Evolutionary conservation across 177 flowering plant species (phyloP), one percentile per base, ranked within the genome.

Genomic region (Vitis hybrid): DNA sequence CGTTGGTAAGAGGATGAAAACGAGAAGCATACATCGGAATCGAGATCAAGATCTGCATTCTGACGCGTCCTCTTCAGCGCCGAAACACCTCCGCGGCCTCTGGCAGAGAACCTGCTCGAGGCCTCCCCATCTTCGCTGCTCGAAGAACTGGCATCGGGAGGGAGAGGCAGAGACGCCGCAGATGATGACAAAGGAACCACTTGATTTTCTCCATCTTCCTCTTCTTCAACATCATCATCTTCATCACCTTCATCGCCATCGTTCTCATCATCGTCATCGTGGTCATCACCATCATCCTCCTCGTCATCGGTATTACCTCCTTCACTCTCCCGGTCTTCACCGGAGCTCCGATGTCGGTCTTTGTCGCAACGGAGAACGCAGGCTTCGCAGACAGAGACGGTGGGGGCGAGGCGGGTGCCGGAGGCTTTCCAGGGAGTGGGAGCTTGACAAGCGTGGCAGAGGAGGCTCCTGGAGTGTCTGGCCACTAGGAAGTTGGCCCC

Each of bases 401-500:
- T 79, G 13, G 81, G 81, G 0, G 84, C 83, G 12, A 90, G 85
- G 74, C 72, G 86, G 32, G 78, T 52, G 1, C 94, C 97, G 13
- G 90, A 80, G 61, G 88, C 91, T 2, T 65, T 70, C 97, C 94
- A 92, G 1, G 89, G 83, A 56, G 93, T 92, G 51, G 80, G 84
- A 6, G 80, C 63, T 13, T 86, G 86, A 69, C 97, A 92, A 4
- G 67, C 69, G 13, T 75, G 85, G 76, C 97, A 92, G 49, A 92
- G 85, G 19, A 88, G 88, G 60, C 61, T 68, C 74, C 97, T 75
- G 2, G 67, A 58, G 74, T 92, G 97, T 72, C 86, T 85, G n/a
- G 91, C 94, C 1, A 89, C 97, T 11, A 92, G 82, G 59, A 90
- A 90, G 66, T 90, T 90, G 14, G 91, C 95, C 39, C 79, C 66